These are phyloP conservation scores for Tuber indicum DNA, from an alignment of 495 filamentous ascomycete genomes.

Conservation along the genomic window DNA sequence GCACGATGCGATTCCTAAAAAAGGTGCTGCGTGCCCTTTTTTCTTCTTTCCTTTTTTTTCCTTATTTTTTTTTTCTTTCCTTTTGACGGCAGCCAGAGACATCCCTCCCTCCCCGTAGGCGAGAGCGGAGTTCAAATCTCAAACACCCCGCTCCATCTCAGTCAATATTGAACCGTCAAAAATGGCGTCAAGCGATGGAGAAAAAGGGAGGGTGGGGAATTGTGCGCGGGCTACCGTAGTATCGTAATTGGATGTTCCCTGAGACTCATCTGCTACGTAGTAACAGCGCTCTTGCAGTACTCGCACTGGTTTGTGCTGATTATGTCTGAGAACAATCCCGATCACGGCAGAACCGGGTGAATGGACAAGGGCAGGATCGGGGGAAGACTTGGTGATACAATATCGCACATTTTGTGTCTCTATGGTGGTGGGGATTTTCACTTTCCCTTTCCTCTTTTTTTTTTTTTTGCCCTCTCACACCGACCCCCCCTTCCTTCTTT, in stretches of 20 bases:
- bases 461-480: not conserved
- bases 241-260: not conserved
- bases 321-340: not conserved
- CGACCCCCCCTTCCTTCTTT: not conserved
- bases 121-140: not conserved
- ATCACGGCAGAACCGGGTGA: not conserved
- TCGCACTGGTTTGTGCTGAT: not conserved
- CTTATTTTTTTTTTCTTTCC: not conserved
- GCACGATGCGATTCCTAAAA: slow-evolving; percentile 3
- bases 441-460: not conserved
- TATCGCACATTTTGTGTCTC: not conserved
- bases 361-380: not conserved
- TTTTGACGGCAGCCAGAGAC: slow-evolving; percentile 3
- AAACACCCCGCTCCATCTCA: slow-evolving; percentile 1
- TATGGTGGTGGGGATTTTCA: not conserved
- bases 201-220: not conserved
- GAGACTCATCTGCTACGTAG: not conserved
- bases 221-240: not conserved
- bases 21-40: slow-evolving; percentile 2
- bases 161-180: not conserved
- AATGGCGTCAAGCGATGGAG: not conserved
- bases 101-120: not conserved
- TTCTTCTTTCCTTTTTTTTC: not conserved
- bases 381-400: not conserved
- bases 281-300: too few relatives aligned